Conservation (phyloP, 441 rosid genomes). For the Macaranga tanarius region DNA sequence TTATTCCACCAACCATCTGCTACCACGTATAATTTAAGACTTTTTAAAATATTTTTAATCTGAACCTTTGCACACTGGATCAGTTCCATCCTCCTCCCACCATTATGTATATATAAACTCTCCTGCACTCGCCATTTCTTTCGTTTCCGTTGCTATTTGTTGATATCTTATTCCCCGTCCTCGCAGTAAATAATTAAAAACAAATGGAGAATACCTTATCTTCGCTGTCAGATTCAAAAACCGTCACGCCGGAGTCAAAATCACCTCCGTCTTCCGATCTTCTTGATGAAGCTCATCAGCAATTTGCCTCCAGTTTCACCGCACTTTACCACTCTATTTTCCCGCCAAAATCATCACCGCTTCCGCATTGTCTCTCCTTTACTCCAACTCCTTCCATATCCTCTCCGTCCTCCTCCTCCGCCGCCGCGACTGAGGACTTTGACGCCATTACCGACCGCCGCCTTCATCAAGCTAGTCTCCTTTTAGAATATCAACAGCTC, state of each 20-base stretch:
- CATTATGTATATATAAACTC: too few species aligned
- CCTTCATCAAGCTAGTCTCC: constrained; percentile 64
- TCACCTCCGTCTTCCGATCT: constrained; percentile 28
- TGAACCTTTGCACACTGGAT: background rate
- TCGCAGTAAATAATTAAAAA: too few species aligned
- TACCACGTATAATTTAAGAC: background rate
- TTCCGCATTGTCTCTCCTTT: constrained; percentile 34
- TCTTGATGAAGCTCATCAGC: constrained; percentile 25
- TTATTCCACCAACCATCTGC: background rate
- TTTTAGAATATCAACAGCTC: constrained; percentile 69
- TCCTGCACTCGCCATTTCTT: background rate
- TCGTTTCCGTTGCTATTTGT: background rate
- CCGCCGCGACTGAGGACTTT: constrained; percentile 18
- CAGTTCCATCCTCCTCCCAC: background rate
- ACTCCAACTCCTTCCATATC: constrained; percentile 30
- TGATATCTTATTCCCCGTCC: too few species aligned
- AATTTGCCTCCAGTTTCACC: constrained; percentile 52
- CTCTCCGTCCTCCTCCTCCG: constrained; percentile 28
- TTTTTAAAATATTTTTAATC: background rate
- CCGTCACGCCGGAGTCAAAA: constrained; percentile 16
- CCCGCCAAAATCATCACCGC: constrained; percentile 51
- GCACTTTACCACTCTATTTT: constrained; percentile 59
- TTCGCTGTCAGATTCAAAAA: constrained; percentile 35
- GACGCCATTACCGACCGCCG: constrained; percentile 71
- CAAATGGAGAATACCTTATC: constrained; percentile 49